Conservation (phyloP, 345 rosid genomes). For the Populus alba region DNA sequence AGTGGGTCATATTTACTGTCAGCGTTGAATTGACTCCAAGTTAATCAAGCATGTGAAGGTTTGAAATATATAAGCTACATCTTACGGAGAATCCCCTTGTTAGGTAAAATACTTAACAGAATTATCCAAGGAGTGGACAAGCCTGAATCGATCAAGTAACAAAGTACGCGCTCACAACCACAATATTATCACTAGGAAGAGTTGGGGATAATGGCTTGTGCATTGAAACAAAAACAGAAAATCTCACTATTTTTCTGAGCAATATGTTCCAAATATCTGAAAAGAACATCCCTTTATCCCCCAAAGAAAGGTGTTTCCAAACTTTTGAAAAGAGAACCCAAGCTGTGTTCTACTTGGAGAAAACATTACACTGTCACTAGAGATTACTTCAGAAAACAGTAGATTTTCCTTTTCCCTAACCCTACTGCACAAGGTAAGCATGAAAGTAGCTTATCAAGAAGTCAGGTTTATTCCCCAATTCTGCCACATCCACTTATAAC, state of each 20-base stretch:
- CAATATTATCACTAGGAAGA: neutral
- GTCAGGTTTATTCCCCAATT: neutral
- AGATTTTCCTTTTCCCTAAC: neutral
- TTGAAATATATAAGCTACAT: neutral
- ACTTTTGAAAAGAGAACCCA: neutral
- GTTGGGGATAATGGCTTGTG: neutral
- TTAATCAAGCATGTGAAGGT: neutral
- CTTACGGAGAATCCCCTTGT: neutral
- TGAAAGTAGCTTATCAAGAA: neutral
- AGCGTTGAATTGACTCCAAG: too few relatives aligned
- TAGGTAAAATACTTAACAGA: neutral
- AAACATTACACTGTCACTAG: neutral
- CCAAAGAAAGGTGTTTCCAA: neutral
- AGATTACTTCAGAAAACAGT: neutral
- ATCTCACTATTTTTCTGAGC: neutral
- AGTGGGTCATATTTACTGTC: neutral
- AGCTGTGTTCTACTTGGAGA: neutral
- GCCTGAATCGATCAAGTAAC: neutral
- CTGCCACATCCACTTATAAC: neutral
- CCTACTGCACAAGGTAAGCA: neutral
- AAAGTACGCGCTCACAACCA: neutral
- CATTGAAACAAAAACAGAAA: neutral
- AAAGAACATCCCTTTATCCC: neutral
- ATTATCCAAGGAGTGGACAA: neutral
- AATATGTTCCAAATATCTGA: conserved; percentile 8